These are phyloP conservation scores for Murraya paniculata DNA, from an alignment of 345 rosid genomes.

Conservation along the genomic window DNA sequence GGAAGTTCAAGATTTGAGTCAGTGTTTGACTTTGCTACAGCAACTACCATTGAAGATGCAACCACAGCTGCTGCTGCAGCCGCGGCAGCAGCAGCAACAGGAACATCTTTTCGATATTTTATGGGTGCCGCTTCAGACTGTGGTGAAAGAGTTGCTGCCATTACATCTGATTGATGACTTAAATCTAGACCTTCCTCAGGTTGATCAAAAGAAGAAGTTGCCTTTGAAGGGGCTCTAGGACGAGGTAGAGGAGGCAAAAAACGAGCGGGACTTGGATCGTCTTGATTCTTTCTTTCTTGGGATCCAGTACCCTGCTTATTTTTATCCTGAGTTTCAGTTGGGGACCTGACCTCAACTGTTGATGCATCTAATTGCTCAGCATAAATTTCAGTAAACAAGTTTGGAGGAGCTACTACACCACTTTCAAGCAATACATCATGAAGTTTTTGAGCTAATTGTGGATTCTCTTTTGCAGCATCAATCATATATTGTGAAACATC, in stretches of 20 bases:
- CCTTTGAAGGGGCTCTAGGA: constrained; percentile 39
- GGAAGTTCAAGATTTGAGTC: constrained; percentile 76
- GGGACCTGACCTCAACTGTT: constrained; percentile 40
- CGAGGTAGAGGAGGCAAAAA: constrained; percentile 72
- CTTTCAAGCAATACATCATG: constrained; percentile 93
- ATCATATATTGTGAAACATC: constrained; percentile 93
- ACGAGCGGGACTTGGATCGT: constrained; percentile 36
- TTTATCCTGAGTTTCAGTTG: constrained; percentile 38
- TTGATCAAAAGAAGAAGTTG: constrained; percentile 21
- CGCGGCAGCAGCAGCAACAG: constrained; percentile 76
- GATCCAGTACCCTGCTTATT: constrained; percentile 30
- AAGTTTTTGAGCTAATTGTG: constrained; percentile 84
- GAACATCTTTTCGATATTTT: constrained; percentile 57
- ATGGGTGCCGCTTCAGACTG: constrained; percentile 48
- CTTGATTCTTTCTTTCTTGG: constrained; percentile 38
- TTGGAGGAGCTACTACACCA: constrained; percentile 86
- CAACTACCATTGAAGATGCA: constrained; percentile 96
- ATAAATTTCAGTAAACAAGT: constrained; percentile 68
- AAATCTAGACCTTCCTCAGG: constrained; percentile 37
- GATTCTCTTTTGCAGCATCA: constrained; percentile 95
- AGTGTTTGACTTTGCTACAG: constrained; percentile 63
- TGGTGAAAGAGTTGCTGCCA: constrained; percentile 33
- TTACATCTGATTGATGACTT: constrained; percentile 26
- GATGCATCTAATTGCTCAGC: constrained; percentile 44
- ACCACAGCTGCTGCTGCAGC: constrained; percentile 94